A percentile compares a stretch with the other conserved stretches of the same genome.
Evolutionary conservation across 1,139 yeast species (phyloP).

Genomic region (Saccharomyces hybrid): DNA sequence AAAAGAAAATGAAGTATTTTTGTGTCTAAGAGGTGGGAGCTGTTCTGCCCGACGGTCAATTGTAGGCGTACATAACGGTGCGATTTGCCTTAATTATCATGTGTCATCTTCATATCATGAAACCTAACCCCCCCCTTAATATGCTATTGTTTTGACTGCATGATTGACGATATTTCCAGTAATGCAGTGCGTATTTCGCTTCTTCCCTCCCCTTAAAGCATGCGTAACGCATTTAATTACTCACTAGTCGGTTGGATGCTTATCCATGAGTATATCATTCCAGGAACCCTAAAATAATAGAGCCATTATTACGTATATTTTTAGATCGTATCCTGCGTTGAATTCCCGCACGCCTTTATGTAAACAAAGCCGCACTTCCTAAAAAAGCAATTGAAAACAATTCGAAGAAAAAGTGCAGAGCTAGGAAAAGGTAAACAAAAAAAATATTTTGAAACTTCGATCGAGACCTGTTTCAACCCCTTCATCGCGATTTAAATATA

Average conservation of each 20-base stretch:
- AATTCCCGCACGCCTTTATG: neutral
- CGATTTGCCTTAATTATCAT: too few relatives aligned
- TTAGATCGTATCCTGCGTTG: neutral
- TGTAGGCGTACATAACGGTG: too few relatives aligned
- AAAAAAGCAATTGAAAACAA: conserved; percentile 1
- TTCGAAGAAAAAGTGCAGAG: neutral
- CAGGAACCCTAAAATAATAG: neutral
- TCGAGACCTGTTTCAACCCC: neutral
- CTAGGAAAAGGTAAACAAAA: conserved; percentile 1
- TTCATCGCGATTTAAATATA: neutral
- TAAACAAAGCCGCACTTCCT: conserved; percentile 1
- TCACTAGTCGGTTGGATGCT: neutral
- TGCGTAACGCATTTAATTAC: neutral
- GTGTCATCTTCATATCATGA: too few relatives aligned
- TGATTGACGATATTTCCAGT: too few relatives aligned
- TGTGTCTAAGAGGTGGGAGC: too few relatives aligned
- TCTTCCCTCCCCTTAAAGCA: neutral
- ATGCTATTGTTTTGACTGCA: too few relatives aligned
- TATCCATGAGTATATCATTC: neutral
- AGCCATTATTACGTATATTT: neutral
- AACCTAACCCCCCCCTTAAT: too few relatives aligned
- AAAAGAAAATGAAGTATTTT: too few relatives aligned
- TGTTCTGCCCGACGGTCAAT: too few relatives aligned
- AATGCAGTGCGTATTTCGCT: neutral
- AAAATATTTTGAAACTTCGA: neutral